Percentiles rank a stretch among this genome's conserved stretches.
Conservation (phyloP, 495 filamentous ascomycete genomes). For the Penicillium roqueforti region DNA sequence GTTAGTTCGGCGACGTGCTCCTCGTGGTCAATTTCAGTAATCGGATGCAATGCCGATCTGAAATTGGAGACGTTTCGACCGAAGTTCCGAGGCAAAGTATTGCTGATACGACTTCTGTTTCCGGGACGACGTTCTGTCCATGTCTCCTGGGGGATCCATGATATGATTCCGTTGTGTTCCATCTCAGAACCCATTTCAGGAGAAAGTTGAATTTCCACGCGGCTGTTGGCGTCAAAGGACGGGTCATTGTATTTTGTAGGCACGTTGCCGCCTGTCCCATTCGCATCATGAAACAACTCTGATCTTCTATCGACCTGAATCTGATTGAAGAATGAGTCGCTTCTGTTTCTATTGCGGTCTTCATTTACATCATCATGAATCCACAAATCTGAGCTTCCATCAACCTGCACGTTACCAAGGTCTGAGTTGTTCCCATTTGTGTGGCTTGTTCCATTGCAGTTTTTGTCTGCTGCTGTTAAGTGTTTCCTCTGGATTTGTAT, state of each 20-base stretch:
- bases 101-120: background rate
- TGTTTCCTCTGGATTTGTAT: background rate
- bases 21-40: background rate
- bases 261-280: background rate
- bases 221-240: background rate
- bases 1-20: no score
- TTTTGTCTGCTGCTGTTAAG: background rate
- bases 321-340: background rate
- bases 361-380: background rate
- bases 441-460: background rate
- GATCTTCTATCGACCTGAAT: background rate
- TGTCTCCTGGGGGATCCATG: background rate
- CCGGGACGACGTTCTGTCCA: background rate
- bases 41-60: background rate
- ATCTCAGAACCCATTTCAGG: background rate
- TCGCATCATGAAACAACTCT: background rate
- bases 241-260: no score
- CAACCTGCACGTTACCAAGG: background rate
- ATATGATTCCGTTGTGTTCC: background rate
- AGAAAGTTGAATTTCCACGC: background rate
- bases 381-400: background rate
- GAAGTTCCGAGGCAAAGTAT: constrained; percentile 6
- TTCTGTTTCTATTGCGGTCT: background rate
- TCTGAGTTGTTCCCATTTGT: background rate
- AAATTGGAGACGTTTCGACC: background rate